These are phyloP conservation scores for Piper betle DNA, from an alignment of 164 flowering plant species.

Conservation along the genomic window DNA sequence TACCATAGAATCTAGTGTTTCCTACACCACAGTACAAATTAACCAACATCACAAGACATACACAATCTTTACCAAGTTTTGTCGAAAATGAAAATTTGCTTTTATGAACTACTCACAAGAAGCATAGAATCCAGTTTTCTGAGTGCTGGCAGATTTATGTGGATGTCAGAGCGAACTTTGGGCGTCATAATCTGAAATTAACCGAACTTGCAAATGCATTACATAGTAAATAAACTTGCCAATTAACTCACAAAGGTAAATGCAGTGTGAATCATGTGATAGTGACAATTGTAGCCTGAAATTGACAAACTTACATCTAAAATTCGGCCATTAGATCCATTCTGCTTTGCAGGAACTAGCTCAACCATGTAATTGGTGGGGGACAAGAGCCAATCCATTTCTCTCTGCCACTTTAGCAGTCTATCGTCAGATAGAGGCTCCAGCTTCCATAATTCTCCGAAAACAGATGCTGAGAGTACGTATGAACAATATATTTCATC, in stretches of 20 bases:
- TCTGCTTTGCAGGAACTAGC: slow-evolving; percentile 86
- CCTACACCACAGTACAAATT: slow-evolving; percentile 26
- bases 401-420: slow-evolving; percentile 63
- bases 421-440: slow-evolving; percentile 76
- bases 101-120: slow-evolving; percentile 42
- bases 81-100: background rate
- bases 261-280: too few species aligned
- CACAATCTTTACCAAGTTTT: background rate
- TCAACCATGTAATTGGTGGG: slow-evolving; percentile 92
- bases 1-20: slow-evolving; percentile 67
- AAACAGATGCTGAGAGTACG: slow-evolving; percentile 48
- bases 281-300: background rate
- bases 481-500: too few species aligned
- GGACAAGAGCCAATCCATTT: slow-evolving; percentile 89
- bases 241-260: background rate
- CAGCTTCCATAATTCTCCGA: slow-evolving; percentile 96
- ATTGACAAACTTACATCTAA: slow-evolving; percentile 43
- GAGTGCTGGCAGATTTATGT: slow-evolving; percentile 92
- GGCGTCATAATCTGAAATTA: slow-evolving; percentile 85
- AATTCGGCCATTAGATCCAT: slow-evolving; percentile 47
- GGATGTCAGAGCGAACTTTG: slow-evolving; percentile 77
- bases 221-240: background rate
- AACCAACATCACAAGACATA: background rate
- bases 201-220: background rate
- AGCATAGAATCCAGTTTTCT: slow-evolving; percentile 91